A percentile compares a stretch with the other conserved stretches of the same genome.
phyloP scores from a whole-genome alignment of 495 filamentous ascomycete genomes.

The Penicillium maclennaniae region DNA sequence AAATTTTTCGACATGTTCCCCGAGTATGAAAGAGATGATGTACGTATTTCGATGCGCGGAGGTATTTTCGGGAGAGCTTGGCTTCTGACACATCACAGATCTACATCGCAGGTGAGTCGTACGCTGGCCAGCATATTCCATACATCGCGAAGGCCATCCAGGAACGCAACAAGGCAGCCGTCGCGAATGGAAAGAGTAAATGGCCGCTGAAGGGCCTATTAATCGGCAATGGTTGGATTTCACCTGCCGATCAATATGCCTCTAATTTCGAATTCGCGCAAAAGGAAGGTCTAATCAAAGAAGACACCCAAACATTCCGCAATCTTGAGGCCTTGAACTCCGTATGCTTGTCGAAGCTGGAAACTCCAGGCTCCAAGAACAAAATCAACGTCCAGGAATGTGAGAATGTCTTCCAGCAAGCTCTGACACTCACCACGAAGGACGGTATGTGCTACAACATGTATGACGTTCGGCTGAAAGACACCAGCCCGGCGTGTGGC shows the following conservation, averaged over 20 bases:
- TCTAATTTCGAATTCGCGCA: constrained; percentile 78
- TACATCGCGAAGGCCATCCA: constrained; percentile 89
- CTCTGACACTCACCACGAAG: constrained; percentile 58
- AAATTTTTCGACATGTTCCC: constrained; percentile 89
- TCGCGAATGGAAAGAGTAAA: constrained; percentile 21
- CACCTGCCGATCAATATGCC: constrained; percentile 84
- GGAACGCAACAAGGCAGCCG: constrained; percentile 61
- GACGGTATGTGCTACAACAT: constrained; percentile 76
- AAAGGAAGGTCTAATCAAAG: constrained; percentile 64
- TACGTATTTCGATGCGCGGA: constrained; percentile 43
- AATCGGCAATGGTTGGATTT: constrained; percentile 97
- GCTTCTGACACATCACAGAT: constrained; percentile 56
- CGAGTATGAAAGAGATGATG: constrained; percentile 89
- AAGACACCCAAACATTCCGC: constrained; percentile 59
- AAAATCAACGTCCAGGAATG: constrained; percentile 65
- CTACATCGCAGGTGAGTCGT: constrained; percentile 93
- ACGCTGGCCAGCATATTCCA: constrained; percentile 94
- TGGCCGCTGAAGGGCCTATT: constrained; percentile 89
- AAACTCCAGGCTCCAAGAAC: constrained; percentile 48
- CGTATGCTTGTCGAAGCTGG: constrained; percentile 56
- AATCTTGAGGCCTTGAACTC: constrained; percentile 67
- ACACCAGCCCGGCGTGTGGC: constrained; percentile 72
- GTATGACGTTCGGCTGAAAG: constrained; percentile 86
- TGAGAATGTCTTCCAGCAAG: constrained; percentile 66
- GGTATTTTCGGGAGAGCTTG: not conserved